Conservation (phyloP, 2,329 filamentous ascomycete genomes). For the Colletotrichum sp. region DNA sequence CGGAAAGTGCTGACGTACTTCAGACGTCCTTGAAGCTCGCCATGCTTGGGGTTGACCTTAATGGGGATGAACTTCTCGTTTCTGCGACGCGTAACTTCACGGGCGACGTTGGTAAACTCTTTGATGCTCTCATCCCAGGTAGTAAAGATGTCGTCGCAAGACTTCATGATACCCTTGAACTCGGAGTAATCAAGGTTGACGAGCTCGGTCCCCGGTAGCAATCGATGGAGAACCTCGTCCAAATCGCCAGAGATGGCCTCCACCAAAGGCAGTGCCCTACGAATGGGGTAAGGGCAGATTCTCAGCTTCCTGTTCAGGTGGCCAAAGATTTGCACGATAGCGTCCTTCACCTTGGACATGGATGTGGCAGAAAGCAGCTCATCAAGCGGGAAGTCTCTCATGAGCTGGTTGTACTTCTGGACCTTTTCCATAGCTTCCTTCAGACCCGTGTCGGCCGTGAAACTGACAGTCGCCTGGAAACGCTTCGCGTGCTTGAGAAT, state of each 20-base stretch:
- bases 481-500: constrained; percentile 97
- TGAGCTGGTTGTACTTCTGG: constrained; percentile 97
- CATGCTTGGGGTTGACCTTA: constrained; percentile 89
- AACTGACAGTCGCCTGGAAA: constrained; percentile 97
- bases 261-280: constrained; percentile 89
- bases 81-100: constrained; percentile 89
- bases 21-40: constrained; percentile 86
- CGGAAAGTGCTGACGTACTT: constrained; percentile 95
- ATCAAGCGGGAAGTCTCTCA: constrained; percentile 97
- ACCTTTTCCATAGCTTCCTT: constrained; percentile 97
- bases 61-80: constrained; percentile 99
- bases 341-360: constrained; percentile 85
- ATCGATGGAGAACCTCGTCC: constrained; percentile 81
- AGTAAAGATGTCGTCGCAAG: constrained; percentile 84
- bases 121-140: constrained; percentile 97
- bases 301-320: constrained; percentile 98
- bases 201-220: constrained; percentile 85
- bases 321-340: constrained; percentile 85
- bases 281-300: constrained; percentile 94
- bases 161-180: constrained; percentile 84
- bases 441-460: constrained; percentile 92
- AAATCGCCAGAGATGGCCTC: constrained; percentile 96
- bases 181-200: constrained; percentile 93
- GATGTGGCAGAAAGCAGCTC: constrained; percentile 93
- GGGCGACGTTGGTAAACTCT: constrained; percentile 96